Conservation (phyloP, 2,329 filamentous ascomycete species). For the Penicillium janthinellum region DNA sequence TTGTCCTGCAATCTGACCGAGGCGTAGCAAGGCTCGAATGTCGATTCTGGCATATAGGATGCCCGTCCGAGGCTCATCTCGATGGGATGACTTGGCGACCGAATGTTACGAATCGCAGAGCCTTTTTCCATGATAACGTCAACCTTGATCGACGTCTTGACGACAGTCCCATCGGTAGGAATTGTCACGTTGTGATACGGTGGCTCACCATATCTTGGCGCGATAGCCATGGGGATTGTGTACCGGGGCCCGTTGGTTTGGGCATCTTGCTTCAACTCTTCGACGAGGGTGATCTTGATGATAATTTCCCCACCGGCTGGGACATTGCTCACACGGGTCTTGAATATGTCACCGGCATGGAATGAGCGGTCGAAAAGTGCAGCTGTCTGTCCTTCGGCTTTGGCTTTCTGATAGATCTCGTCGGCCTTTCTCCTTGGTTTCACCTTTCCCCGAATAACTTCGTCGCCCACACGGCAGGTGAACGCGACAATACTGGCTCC, state of each 20-base stretch:
- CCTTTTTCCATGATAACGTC: slow-evolving; percentile 18
- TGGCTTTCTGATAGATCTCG: background rate
- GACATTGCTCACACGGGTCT: background rate
- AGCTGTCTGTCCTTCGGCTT: background rate
- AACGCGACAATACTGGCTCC: background rate
- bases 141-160: slow-evolving; percentile 8
- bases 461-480: background rate
- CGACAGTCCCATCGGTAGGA: background rate
- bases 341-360: background rate
- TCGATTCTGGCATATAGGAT: slow-evolving; percentile 12
- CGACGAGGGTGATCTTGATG: background rate
- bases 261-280: background rate
- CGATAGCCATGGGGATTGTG: background rate
- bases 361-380: background rate
- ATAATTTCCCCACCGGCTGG: background rate
- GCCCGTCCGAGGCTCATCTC: slow-evolving; percentile 16
- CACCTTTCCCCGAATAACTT: background rate
- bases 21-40: slow-evolving; percentile 13
- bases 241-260: background rate
- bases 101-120: slow-evolving; percentile 18
- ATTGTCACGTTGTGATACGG: background rate
- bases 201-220: background rate
- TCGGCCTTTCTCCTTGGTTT: background rate
- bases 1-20: slow-evolving; percentile 7
- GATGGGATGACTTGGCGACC: slow-evolving; percentile 22